Evolutionary conservation across 257 asterid genomes (phyloP), one percentile per base, ranked within the genome.

Genomic region (Nicotiana tomentosiformis): DNA sequence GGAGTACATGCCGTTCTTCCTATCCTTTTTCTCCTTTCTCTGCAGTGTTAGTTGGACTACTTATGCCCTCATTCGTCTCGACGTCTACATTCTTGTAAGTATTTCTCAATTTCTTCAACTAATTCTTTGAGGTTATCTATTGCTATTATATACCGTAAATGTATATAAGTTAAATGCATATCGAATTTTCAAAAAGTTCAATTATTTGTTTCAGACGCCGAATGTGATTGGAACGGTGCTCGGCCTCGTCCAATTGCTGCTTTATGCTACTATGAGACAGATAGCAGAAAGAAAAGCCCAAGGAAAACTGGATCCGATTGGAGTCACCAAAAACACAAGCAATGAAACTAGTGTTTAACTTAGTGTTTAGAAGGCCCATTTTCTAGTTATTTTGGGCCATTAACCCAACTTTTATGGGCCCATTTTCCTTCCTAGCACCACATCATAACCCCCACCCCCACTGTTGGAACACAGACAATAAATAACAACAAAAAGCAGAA

Each of bases 1-100:
- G 77, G 98, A 94, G 82, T 96, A 80, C 77, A 94, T 96, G 98
- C 96, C 99, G 0, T 96, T 96, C 60, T 92, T 83, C 83, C 88
- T 94, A 0, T 93, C 97, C 0, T 88, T 96, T 2, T 92, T 89
- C 10, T 93, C 97, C 0, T 88, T 96, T 2, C 91, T 89, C 10
- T 93, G 93, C 64, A 97, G 97, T 33, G 32, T 89, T 82, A 58
- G 94, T 72, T 96, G 99, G 99, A 90, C 94, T 0, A 69, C 84
- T 26, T 96, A 93, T 79, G 94, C 97, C 39, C 84, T 90, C n/a
- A 79, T 96, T 80, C 90, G 77, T 17, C 87, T 96, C n/a, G 98
- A 94, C 77, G 89, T 92, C 49, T 92, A 88, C 90, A 90, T 94
- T 46, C 89, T 66, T 53, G 98, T 94, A 87, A 86, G 86, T 83